Evolutionary conservation across 441 rosid species (phyloP), one percentile per base, ranked within the genome.

Genomic region (Viola pubescens): DNA sequence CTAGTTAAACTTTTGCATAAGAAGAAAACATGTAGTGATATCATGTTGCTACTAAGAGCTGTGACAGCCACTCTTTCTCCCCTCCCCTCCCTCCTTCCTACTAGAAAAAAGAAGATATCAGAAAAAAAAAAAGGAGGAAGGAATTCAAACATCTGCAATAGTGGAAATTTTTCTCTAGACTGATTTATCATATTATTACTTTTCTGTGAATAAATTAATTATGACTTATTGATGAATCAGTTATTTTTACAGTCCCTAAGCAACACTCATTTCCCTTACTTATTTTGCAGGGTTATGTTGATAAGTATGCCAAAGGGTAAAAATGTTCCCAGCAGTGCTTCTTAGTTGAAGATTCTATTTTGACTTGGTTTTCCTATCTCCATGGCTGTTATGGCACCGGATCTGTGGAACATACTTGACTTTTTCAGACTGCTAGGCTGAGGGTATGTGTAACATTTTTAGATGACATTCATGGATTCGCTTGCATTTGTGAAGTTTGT

Each of bases 231-330:
- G 34, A 26, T 26, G 34, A 48, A 9, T 19, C 4, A 37, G 9
- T 11, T 37, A 4, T n/a, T 2, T 11, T 52, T 52, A 52, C n/a
- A 16, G 19, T 4, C 49, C 34, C 12, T 55, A 47, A 11, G 26
- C 43, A 8, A 16, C 9, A n/a, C 53, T 19, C 14, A 47, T 49
- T 40, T 39, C 5, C 37, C 3, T 10, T 11, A 14, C 58, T 42
- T 68, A 39, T 63, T 61, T 67, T 73, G 75, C 90, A 88, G 97
- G 96, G 97, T 16, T 91, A 82, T 71, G 92, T 91, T 34, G 87
- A 91, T 48, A 91, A 88, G 78, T 88, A 86, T 65, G 96, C 86
- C 50, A 80, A 83, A 63, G 91, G 77, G 55, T 91, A 72, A 73
- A 72, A 60, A 52, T 67, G 19, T 70, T 38, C 52, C 9, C 51